These are phyloP conservation scores for Puccinia triticina DNA, from an alignment of 1,284 basidiomycete genomes.

Conservation along the genomic window DNA sequence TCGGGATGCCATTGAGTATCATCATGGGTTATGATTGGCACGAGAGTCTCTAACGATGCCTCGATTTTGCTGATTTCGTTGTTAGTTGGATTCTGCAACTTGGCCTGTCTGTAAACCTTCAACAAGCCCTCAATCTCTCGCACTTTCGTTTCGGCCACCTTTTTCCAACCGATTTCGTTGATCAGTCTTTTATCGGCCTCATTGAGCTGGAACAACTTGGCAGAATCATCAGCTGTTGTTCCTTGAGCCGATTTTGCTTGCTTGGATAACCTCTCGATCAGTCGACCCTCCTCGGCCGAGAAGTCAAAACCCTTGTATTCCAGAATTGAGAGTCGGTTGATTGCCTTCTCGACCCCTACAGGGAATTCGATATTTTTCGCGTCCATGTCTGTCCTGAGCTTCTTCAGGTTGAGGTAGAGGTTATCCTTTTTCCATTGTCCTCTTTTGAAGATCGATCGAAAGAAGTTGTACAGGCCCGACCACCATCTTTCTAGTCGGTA, in stretches of 20 bases:
- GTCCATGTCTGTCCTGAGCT: neutral
- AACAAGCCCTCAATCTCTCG: neutral
- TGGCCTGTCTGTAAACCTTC: neutral
- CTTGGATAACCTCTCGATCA: neutral
- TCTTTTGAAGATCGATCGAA: neutral
- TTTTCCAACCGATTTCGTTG: neutral
- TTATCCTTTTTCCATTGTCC: neutral
- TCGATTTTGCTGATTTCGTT: no score
- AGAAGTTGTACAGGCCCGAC: neutral
- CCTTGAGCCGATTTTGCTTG: no score
- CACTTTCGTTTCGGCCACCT: neutral
- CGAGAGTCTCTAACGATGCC: no score
- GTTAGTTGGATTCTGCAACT: no score
- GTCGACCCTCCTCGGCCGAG: neutral
- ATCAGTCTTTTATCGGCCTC: neutral
- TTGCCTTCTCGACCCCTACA: neutral
- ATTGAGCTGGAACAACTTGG: neutral
- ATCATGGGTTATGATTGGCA: no score
- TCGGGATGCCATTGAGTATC: no score
- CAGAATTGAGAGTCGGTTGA: neutral
- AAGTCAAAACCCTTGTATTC: neutral
- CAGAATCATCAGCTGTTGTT: neutral
- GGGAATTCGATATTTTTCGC: neutral
- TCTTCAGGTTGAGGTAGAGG: neutral
- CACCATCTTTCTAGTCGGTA: neutral